phyloP scores from a whole-genome alignment of 140 eudicot genomes.

The Bidens hawaiensis region DNA sequence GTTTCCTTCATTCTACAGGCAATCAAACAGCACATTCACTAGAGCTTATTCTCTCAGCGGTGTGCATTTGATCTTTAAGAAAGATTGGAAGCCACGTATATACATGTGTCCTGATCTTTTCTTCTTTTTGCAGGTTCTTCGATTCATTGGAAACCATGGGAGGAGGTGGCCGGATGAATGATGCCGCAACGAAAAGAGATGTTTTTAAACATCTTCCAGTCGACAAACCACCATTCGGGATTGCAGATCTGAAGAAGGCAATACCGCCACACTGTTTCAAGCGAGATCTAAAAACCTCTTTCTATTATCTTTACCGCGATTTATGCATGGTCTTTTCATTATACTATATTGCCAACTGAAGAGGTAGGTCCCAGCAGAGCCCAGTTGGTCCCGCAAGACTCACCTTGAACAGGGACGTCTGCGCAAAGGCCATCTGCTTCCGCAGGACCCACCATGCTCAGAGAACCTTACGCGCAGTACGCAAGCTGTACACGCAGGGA shows the following conservation, averaged over 20 bases:
- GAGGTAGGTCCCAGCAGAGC: too few species aligned
- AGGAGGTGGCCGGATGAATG: slow-evolving; percentile 40
- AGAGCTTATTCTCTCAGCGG: neutral
- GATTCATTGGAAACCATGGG: slow-evolving; percentile 24
- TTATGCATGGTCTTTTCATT: slow-evolving; percentile 6
- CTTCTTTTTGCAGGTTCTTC: slow-evolving; percentile 4
- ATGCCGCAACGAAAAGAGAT: slow-evolving; percentile 1
- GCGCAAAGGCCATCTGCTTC: too few species aligned
- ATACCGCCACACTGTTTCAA: slow-evolving; percentile 36
- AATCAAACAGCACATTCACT: neutral
- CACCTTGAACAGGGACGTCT: too few species aligned
- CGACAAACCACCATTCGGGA: slow-evolving; percentile 27
- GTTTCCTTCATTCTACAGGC: too few species aligned
- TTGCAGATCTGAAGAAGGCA: slow-evolving; percentile 26
- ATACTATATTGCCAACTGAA: slow-evolving; percentile 16
- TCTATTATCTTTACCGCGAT: slow-evolving; percentile 17
- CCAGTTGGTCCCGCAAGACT: too few species aligned
- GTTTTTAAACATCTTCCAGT: slow-evolving; percentile 20
- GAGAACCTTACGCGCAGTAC: too few species aligned
- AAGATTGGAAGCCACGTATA: neutral
- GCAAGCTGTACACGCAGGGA: too few species aligned
- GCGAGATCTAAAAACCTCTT: slow-evolving; percentile 20
- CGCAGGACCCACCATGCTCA: too few species aligned
- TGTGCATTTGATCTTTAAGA: neutral
- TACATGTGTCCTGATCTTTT: neutral